Base-by-base conservation (phyloP, 2,329 filamentous ascomycete genomes). In the Fusarium cyanostomum region DNA sequence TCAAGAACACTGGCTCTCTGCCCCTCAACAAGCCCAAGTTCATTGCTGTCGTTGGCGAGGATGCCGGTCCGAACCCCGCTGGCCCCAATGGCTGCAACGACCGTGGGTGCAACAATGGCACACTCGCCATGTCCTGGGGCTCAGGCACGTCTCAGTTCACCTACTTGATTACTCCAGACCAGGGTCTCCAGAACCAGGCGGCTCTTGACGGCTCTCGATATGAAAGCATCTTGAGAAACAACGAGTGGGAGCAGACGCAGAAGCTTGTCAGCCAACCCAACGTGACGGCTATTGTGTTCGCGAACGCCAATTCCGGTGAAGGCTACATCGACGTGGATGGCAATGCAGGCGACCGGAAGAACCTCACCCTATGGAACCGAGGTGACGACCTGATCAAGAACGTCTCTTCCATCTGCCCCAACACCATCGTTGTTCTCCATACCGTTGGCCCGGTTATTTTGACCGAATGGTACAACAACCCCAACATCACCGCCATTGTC, bases 401-500 rank as follows among this genome's bases (percentile, higher is more conserved):
- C 43, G 92, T 97, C 10, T 88, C 92, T 1, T 82, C 87, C 8
- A 74, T 87, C 61, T 94, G 90, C 82, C 88, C 89, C 79, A 97
- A 97, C 83, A 97, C 93, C 11, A 90, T 98, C 58, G 92, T 98
- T 13, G 87, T 97, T 55, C 89, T 98, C 57, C 94, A 98, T 80
- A 92, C 91, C 2, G 86, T 89, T 4, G 93, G 93, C 0, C 87
- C 94, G 1, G 91, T 96, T 5, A 79, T 96, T 1, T 78, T 97
- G 21, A 86, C 88, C 11, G 86, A 92, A 9, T 94, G 88, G 83
- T 88, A 91, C 70, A 79, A 91, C 49, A 88, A 87, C 75, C 85
- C 87, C 31, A 96, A 96, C 75, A 83, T 96, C 44, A 93, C 91
- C 1, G 92, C 92, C 34, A 92, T 96, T 50, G 74, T 96, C 2